A percentile compares a stretch with the other conserved stretches of the same genome.
These are phyloP conservation scores for Solanum appendiculatum DNA, from an alignment of 257 asterid genomes.

Conservation along the genomic window DNA sequence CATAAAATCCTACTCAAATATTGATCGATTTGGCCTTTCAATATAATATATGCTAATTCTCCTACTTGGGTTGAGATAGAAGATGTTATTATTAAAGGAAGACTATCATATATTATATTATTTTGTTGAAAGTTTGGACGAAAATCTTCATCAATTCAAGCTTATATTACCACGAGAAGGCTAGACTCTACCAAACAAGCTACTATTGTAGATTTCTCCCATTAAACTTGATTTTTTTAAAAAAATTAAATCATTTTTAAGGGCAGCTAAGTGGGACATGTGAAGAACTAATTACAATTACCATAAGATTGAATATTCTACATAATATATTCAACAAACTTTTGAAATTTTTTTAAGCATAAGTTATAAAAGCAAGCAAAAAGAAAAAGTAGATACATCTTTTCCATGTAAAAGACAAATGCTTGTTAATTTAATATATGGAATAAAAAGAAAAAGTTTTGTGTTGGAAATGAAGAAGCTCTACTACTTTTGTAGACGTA, in stretches of 20 bases:
- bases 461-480: constrained; percentile 16
- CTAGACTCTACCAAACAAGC: neutral
- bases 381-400: constrained; percentile 27
- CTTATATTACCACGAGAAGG: neutral
- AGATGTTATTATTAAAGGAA: neutral
- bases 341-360: constrained; percentile 8
- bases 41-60: neutral
- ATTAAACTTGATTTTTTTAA: neutral
- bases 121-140: neutral
- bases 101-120: neutral
- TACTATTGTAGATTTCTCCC: neutral
- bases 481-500: constrained; percentile 34
- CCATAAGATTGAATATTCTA: constrained; percentile 4
- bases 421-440: constrained; percentile 8
- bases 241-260: neutral
- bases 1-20: neutral
- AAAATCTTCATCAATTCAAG: neutral
- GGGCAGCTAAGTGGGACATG: neutral
- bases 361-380: constrained; percentile 4
- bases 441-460: constrained; percentile 1
- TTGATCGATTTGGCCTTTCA: neutral
- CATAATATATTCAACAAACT: neutral
- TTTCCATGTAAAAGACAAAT: constrained; percentile 50
- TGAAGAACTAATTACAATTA: constrained; percentile 3
- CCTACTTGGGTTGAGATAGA: neutral